Evolutionary conservation across 208 protist genomes (phyloP), one percentile per base, ranked within the genome.

Genomic region (Trypanosoma avium): DNA sequence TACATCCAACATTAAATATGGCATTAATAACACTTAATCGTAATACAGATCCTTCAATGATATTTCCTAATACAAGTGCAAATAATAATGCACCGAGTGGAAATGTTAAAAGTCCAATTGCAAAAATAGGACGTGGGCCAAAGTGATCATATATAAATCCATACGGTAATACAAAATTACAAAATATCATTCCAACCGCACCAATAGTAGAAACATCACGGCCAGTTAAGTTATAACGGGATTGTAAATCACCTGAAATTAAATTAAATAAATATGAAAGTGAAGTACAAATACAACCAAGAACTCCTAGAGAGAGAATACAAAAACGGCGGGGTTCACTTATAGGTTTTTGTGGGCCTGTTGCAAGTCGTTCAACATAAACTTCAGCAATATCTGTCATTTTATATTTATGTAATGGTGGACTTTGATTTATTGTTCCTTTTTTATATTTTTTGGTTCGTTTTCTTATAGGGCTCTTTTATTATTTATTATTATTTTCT

Each of bases 81-180:
- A 81, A 78, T n/a, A 80, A 61, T 4, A 67, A 15, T 13, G 70
- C 54, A 42, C 79, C 79, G 15, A 81, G 17, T 21, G 65, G 38
- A 52, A 65, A 81, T 35, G 66, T 43, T 48, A 75, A 29, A 50
- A 81, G 61, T 19, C 65, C 79, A 24, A 80, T 54, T 9, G 53
- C 42, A 24, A 81, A 78, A 43, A 84, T 75, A 43, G 73, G 70
- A 61, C 77, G 78, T 19, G 79, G 79, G 22, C 79, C 79, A 38
- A 77, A 36, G 68, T 79, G 79, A 52, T 86, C 79, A 54, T 74
- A 86, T 42, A 86, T 76, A 36, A 79, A 70, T 38, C 79, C 75
- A 61, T 76, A 81, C 10, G 79, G 79, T 13, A 86, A 38, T 13
- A 67, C 79, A 24, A 81, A 67, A 55, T 82, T 79, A 24, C 79